Conservation (phyloP, 768 basidiomycete genomes). For the Aureoboletus auriporus region DNA sequence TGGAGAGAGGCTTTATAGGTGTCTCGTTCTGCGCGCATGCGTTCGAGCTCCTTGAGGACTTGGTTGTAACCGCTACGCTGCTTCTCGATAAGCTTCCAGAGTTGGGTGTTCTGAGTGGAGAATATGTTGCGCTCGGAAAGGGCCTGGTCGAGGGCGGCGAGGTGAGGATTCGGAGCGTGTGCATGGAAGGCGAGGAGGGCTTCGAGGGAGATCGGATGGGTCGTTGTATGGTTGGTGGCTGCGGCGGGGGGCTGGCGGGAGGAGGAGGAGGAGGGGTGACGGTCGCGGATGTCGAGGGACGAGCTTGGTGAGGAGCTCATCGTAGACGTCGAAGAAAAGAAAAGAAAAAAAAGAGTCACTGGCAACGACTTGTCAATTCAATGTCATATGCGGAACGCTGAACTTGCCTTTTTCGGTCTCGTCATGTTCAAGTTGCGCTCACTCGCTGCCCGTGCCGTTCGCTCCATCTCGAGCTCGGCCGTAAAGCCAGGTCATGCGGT, state of each 20-base stretch:
- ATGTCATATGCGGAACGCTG: neutral
- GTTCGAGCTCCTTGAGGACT: conserved; percentile 80
- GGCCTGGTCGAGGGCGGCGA: conserved; percentile 67
- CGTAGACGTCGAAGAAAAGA: neutral
- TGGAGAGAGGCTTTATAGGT: conserved; percentile 38
- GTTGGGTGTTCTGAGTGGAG: conserved; percentile 79
- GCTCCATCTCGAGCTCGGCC: neutral
- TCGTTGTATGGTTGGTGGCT: conserved; percentile 25
- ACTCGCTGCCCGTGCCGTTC: neutral
- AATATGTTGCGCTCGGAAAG: conserved; percentile 79
- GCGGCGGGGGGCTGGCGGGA: conserved; percentile 11
- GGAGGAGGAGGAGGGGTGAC: conserved; percentile 21
- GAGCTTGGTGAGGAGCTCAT: conserved; percentile 19
- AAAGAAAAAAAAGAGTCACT: neutral
- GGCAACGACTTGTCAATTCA: neutral
- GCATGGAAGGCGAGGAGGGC: conserved; percentile 54
- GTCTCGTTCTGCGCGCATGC: conserved; percentile 79
- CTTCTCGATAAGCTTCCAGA: conserved; percentile 95
- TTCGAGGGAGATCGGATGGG: conserved; percentile 44
- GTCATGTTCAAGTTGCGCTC: neutral
- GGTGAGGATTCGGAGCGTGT: conserved; percentile 46
- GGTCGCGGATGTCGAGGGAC: conserved; percentile 19
- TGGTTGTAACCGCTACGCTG: conserved; percentile 79
- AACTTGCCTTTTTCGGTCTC: neutral
- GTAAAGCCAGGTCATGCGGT: conserved; percentile 75